Percentiles rank a stretch among this genome's conserved stretches.
Conservation (phyloP, 2,329 filamentous ascomycete species). For the Gliomastix tumulicola region DNA sequence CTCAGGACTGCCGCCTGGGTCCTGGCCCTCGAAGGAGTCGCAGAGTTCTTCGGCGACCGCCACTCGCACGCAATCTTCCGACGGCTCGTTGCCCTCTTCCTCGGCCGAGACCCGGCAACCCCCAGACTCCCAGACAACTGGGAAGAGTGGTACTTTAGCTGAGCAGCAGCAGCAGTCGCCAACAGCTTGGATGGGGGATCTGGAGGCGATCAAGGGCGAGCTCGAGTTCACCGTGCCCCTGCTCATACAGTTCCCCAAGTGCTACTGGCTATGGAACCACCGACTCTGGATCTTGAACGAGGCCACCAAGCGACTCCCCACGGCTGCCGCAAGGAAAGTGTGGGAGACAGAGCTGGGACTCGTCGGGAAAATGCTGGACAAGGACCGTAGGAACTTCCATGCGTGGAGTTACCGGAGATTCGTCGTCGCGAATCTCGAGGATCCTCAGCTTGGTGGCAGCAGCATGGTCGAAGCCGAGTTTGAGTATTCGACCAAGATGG, state of each 20-base stretch:
- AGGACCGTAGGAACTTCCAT: constrained; percentile 89
- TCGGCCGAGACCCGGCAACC: constrained; percentile 42
- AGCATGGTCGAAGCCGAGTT: constrained; percentile 78
- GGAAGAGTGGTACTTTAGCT: constrained; percentile 50
- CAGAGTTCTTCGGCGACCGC: constrained; percentile 44
- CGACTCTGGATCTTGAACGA: constrained; percentile 76
- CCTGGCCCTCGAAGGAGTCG: constrained; percentile 46
- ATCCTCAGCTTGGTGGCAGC: constrained; percentile 36
- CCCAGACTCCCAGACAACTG: constrained; percentile 38
- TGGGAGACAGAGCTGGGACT: constrained; percentile 83
- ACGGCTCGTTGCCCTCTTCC: constrained; percentile 47
- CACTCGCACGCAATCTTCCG: constrained; percentile 57
- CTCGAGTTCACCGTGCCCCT: constrained; percentile 78
- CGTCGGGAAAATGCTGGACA: constrained; percentile 79
- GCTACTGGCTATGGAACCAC: constrained; percentile 99
- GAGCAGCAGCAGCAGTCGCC: no score
- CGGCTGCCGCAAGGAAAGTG: constrained; percentile 49
- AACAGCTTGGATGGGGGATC: constrained; percentile 12
- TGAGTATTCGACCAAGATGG: constrained; percentile 85
- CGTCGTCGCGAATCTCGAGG: constrained; percentile 71
- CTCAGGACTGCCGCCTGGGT: constrained; percentile 43
- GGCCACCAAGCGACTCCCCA: constrained; percentile 57
- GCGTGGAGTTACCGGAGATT: constrained; percentile 88
- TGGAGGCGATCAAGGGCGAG: constrained; percentile 61
- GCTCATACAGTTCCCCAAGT: constrained; percentile 82